A percentile compares a stretch with the other conserved stretches of the same genome.
Evolutionary conservation across 2,329 filamentous ascomycete species (phyloP).

Genomic region (Lachnellula willkommii): DNA sequence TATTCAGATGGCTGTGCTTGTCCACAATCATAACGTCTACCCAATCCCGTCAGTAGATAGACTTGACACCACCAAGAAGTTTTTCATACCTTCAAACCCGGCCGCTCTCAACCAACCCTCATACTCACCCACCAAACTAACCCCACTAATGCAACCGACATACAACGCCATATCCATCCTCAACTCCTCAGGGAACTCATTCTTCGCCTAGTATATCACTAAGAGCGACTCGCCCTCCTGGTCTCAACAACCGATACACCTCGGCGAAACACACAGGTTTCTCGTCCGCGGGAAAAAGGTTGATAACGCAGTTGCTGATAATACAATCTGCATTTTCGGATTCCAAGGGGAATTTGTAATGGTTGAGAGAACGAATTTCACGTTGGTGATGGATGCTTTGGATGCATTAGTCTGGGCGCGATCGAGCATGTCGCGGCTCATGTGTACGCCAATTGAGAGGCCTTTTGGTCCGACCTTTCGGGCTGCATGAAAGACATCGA

Average conservation of each 20-base stretch:
- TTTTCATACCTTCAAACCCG: constrained; percentile 43
- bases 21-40: constrained; percentile 42
- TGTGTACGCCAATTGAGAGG: constrained; percentile 52
- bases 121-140: constrained; percentile 48
- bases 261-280: neutral
- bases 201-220: constrained; percentile 18
- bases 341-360: neutral
- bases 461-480: constrained; percentile 43
- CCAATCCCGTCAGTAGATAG: neutral
- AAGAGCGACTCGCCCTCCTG: neutral
- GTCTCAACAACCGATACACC: neutral
- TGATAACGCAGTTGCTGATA: constrained; percentile 3
- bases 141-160: constrained; percentile 56
- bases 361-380: neutral
- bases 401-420: constrained; percentile 1
- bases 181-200: constrained; percentile 44
- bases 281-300: neutral
- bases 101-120: constrained; percentile 44
- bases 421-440: constrained; percentile 44
- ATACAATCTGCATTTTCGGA: neutral
- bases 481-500: constrained; percentile 52
- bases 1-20: constrained; percentile 42
- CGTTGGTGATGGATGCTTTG: neutral
- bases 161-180: constrained; percentile 47
- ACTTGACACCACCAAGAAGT: neutral